phyloP scores from a whole-genome alignment of 2,329 filamentous ascomycete species.

The Pseudogymnoascus sp. region DNA sequence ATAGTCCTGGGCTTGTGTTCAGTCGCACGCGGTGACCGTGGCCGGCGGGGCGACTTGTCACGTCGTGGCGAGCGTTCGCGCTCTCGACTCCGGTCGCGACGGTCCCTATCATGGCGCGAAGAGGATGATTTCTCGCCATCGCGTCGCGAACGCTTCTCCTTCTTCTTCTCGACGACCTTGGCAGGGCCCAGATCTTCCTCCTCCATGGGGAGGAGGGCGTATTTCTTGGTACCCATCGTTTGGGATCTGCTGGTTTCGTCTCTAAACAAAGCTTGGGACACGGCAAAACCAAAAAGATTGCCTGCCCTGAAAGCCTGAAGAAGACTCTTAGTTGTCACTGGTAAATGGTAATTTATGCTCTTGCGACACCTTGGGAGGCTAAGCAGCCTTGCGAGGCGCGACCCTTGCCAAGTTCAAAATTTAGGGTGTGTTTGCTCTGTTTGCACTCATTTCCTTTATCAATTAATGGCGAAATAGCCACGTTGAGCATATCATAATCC shows the following conservation, averaged over 20 bases:
- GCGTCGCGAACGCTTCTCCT: slow-evolving; percentile 26
- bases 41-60: slow-evolving; percentile 33
- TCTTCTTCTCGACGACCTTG: slow-evolving; percentile 44
- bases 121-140: slow-evolving; percentile 30
- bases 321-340: background rate
- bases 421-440: slow-evolving; percentile 12
- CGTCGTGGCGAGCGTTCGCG: slow-evolving; percentile 31
- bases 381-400: slow-evolving; percentile 1
- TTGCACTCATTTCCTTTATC: slow-evolving; percentile 10
- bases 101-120: slow-evolving; percentile 33
- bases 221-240: slow-evolving; percentile 50
- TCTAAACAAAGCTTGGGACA: background rate
- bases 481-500: slow-evolving; percentile 11
- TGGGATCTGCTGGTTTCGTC: background rate
- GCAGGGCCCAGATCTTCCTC: slow-evolving; percentile 52
- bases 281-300: background rate
- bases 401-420: slow-evolving; percentile 9
- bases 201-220: slow-evolving; percentile 61
- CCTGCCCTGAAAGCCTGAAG: background rate
- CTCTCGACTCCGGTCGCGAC: slow-evolving; percentile 28
- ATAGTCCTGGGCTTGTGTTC: slow-evolving; percentile 42
- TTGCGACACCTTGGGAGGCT: slow-evolving; percentile 5
- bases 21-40: slow-evolving; percentile 26
- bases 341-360: background rate
- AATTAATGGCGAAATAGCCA: slow-evolving; percentile 12